Base-by-base conservation (phyloP, 257 asterid species). In the Plectranthus barbatus region DNA sequence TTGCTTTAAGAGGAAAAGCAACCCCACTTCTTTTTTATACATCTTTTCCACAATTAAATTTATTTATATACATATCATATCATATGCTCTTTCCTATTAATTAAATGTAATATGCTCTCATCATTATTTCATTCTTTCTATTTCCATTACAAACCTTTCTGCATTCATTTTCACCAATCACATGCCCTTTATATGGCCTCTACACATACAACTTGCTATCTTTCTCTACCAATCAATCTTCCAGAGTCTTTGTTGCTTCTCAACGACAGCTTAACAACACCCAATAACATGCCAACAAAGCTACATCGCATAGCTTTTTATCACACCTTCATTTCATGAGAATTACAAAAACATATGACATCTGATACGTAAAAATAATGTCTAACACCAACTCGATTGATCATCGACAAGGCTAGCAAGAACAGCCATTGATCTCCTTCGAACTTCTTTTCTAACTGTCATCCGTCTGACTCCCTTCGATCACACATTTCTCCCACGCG, bases 1-100 rank as follows among this genome's bases (percentile, higher is more conserved):
- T 54, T 20, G 20, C 49, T 64, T 64, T 34, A 49, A 37, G 26
- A 51, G 59, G 48, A 37, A 50, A 50, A 50, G 33, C 2, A 51
- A 21, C 42, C 61, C 59, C 46, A 41, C 47, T 34, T 8, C 8
- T 12, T 10, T 14, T 4, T 4, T 48, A 48, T n/a, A n/a, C n/a
- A n/a, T n/a, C n/a, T n/a, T n/a, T n/a, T 8, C 60, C 60, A 34
- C 6, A 39, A 39, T n/a, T 52, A 65, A 45, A 65, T n/a, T n/a
- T n/a, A n/a, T n/a, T n/a, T n/a, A n/a, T n/a, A n/a, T n/a, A n/a
- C n/a, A n/a, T n/a, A n/a, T n/a, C n/a, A n/a, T 42, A 41, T 41
- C 17, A 37, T 36, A 36, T 9, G 9, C 13, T 6, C 42, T 24
- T 8, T 53, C 1, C n/a, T n/a, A n/a, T n/a, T 4, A 24, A 14